Percentiles rank a stretch among this genome's conserved stretches.
Conservation (phyloP, 2,329 filamentous ascomycete species). For the Exophiala mesophila region DNA sequence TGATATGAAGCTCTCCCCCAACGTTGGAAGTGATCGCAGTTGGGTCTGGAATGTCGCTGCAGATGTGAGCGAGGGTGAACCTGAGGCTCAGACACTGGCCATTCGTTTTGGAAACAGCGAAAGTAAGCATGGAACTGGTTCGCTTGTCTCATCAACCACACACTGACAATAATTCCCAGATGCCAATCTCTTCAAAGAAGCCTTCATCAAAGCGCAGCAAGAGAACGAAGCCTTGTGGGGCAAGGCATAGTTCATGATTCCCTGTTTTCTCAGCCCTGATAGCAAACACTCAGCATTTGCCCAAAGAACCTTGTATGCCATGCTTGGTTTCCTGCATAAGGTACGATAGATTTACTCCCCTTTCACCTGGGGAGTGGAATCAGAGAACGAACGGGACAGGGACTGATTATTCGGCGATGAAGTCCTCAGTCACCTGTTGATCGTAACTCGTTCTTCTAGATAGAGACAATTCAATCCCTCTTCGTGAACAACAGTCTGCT, state of each 20-base stretch:
- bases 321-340: slow-evolving; percentile 13
- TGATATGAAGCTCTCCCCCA: slow-evolving; percentile 98
- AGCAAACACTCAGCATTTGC: too few species aligned
- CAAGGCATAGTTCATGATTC: slow-evolving; percentile 18
- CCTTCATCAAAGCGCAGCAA: slow-evolving; percentile 93
- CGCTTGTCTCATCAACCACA: background rate
- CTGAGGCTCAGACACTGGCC: slow-evolving; percentile 90
- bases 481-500: too few species aligned
- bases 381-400: too few species aligned
- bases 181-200: slow-evolving; percentile 95
- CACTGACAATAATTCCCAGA: slow-evolving; percentile 50
- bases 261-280: slow-evolving; percentile 1
- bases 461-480: too few species aligned
- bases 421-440: too few species aligned
- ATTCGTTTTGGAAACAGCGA: slow-evolving; percentile 98
- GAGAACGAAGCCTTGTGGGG: slow-evolving; percentile 86
- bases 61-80: slow-evolving; percentile 96
- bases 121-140: too few species aligned
- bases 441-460: too few species aligned
- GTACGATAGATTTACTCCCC: too few species aligned
- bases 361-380: background rate
- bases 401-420: too few species aligned
- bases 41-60: slow-evolving; percentile 99
- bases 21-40: slow-evolving; percentile 94
- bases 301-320: slow-evolving; percentile 7